phyloP scores from a whole-genome alignment of 352 stramenopile species.

The Saprolegnia parasitica region DNA sequence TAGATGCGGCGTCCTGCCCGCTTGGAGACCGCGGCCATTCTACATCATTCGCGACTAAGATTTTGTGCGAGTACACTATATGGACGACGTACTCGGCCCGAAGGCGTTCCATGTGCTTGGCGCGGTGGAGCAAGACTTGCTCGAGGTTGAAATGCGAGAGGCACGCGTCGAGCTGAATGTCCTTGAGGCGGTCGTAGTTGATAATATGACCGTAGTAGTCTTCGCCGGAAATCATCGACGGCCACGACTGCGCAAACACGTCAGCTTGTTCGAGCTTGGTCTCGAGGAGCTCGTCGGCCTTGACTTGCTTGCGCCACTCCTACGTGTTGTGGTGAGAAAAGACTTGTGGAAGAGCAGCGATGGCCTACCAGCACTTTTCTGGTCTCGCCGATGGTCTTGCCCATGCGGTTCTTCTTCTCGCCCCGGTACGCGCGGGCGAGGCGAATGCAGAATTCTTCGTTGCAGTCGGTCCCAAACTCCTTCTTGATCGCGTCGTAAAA shows the following conservation, averaged over 20 bases:
- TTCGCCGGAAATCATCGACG: conserved; percentile 57
- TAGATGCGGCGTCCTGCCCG: conserved; percentile 59
- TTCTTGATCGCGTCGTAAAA: conserved; percentile 55
- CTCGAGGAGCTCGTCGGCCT: conserved; percentile 49
- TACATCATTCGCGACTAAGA: neutral
- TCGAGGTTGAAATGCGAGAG: conserved; percentile 57
- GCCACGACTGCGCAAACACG: conserved; percentile 66
- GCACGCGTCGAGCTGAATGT: conserved; percentile 61
- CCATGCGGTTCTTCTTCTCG: conserved; percentile 64
- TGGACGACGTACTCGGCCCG: conserved; percentile 55
- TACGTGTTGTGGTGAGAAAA: neutral
- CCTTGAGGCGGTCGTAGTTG: conserved; percentile 54
- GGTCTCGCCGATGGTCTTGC: conserved; percentile 56
- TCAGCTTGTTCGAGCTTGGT: conserved; percentile 52
- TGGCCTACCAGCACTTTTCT: conserved; percentile 45
- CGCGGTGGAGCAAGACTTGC: conserved; percentile 53
- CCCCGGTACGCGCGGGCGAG: conserved; percentile 52
- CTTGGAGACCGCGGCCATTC: conserved; percentile 48
- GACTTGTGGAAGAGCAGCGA: neutral
- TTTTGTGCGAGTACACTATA: neutral
- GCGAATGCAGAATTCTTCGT: conserved; percentile 59
- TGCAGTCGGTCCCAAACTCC: conserved; percentile 48
- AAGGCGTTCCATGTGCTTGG: conserved; percentile 75
- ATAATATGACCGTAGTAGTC: conserved; percentile 69
- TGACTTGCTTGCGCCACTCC: conserved; percentile 43